Evolutionary conservation across 2,329 filamentous ascomycete species (phyloP).

Genomic region (Botrytis byssoidea): DNA sequence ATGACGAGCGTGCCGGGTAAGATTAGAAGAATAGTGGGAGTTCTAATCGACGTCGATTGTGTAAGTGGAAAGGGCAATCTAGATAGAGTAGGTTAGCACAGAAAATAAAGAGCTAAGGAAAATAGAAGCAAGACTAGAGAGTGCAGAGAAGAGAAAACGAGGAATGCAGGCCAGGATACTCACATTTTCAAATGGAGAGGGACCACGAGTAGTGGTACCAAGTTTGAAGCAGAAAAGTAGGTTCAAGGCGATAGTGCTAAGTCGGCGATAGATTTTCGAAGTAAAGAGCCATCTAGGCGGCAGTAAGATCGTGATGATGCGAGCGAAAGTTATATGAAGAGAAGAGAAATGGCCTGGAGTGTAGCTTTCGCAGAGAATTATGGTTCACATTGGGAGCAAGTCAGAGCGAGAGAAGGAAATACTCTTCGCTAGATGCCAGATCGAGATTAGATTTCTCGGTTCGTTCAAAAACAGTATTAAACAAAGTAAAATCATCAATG

Average conservation of each 20-base stretch:
- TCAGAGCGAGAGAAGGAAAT: not conserved
- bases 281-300: not conserved
- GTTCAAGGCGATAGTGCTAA: not conserved
- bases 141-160: too few relatives aligned
- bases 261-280: not conserved
- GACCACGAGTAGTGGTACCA: not conserved
- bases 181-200: accelerated
- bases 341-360: accelerated
- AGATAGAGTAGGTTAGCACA: not conserved
- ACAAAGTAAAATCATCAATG: not conserved
- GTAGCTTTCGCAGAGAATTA: not conserved
- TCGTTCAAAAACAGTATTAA: not conserved
- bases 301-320: too few relatives aligned
- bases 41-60: not conserved
- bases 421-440: not conserved
- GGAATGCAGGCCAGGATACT: not conserved
- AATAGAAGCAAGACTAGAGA: not conserved
- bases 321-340: not conserved
- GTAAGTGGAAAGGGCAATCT: not conserved
- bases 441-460: not conserved
- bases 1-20: accelerated
- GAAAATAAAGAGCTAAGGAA: not conserved
- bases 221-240: accelerated
- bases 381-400: not conserved
- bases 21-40: too few relatives aligned